Evolutionary conservation across 2,329 filamentous ascomycete species (phyloP).

Genomic region (Xylariales sp.): DNA sequence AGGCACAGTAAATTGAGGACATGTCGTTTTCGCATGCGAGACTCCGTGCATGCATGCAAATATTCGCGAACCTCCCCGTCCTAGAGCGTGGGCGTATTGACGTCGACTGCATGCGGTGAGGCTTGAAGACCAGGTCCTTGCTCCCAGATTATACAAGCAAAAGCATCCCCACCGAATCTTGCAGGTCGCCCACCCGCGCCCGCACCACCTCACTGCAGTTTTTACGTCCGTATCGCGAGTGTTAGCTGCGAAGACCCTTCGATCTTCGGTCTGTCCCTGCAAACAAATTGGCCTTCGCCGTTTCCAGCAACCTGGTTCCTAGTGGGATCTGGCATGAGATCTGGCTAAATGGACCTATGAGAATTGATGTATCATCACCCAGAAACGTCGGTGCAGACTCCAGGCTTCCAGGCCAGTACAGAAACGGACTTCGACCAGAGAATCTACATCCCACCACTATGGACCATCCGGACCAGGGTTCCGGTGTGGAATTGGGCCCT

Average conservation of each 20-base stretch:
- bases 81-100: not conserved
- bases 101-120: conserved; percentile 9
- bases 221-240: conserved; percentile 22
- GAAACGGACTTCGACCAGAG: not conserved
- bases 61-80: no score
- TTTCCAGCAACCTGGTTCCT: conserved; percentile 19
- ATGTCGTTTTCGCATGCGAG: no score
- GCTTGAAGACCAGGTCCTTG: conserved; percentile 4
- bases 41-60: no score
- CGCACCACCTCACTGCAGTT: conserved; percentile 18
- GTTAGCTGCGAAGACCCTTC: conserved; percentile 9
- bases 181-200: conserved; percentile 18
- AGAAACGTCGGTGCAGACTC: conserved; percentile 13
- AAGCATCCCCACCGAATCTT: conserved; percentile 15
- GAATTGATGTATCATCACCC: conserved; percentile 18
- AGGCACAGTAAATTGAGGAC: no score
- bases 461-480: conserved; percentile 17
- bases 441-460: conserved; percentile 11
- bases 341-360: conserved; percentile 21
- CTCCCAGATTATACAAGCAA: conserved; percentile 26
- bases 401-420: conserved; percentile 11
- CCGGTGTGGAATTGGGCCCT: conserved; percentile 18
- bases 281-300: conserved; percentile 17
- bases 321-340: conserved; percentile 22
- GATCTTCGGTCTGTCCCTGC: conserved; percentile 11